phyloP scores from a whole-genome alignment of 257 asterid genomes.

The Solanum bulbocastanum region DNA sequence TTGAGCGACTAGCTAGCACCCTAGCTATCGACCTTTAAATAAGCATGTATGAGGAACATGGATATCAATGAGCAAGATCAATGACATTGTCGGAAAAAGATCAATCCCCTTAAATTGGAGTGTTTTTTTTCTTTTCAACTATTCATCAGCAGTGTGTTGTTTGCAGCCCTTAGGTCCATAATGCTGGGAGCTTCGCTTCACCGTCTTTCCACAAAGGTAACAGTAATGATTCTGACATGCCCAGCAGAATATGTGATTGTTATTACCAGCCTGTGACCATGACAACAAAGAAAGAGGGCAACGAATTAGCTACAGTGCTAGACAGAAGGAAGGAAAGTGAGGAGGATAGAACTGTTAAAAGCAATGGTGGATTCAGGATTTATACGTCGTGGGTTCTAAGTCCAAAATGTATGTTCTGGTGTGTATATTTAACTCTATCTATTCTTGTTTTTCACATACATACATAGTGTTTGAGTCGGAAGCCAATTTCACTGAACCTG shows the following conservation, averaged over 20 bases:
- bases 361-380: background rate
- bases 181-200: slow-evolving; percentile 61
- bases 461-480: background rate
- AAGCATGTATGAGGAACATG: background rate
- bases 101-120: slow-evolving; percentile 17
- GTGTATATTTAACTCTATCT: background rate
- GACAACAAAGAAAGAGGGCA: background rate
- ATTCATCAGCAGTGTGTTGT: slow-evolving; percentile 60
- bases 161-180: slow-evolving; percentile 82
- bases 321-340: background rate
- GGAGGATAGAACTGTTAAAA: background rate
- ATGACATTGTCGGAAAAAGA: background rate
- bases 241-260: slow-evolving; percentile 91
- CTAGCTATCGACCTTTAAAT: background rate
- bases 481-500: background rate
- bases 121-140: slow-evolving; percentile 25
- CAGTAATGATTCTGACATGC: slow-evolving; percentile 86
- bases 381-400: background rate
- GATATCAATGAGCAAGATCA: background rate
- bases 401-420: background rate
- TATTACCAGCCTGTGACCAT: slow-evolving; percentile 45
- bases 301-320: background rate
- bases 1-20: background rate
- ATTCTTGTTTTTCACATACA: background rate
- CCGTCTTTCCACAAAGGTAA: slow-evolving; percentile 60